Base-by-base conservation (phyloP, 2,329 filamentous ascomycete species). In the Teratosphaeria nubilosa region DNA sequence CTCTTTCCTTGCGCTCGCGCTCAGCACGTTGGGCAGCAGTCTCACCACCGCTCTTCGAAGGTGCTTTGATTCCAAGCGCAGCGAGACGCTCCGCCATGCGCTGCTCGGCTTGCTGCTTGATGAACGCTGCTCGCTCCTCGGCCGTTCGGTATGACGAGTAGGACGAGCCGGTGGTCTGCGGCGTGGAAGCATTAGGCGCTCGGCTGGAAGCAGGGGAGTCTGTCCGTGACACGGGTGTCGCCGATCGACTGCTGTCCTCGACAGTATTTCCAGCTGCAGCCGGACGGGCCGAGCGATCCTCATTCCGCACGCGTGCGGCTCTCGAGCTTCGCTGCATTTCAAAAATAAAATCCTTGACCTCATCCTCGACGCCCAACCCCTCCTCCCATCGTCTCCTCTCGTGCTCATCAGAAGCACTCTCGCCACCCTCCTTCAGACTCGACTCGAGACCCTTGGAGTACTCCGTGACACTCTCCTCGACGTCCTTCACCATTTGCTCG, bases 261-360 rank as follows among this genome's bases (percentile, higher is more conserved):
- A 60, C 52, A 5, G 14, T 9, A 20, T 27, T 30, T 22, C 22
- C 45, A 31, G 60, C 60, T 25, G 60, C 59, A 14, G 62, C 60
- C 55, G 64, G 58, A 34, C 58, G 60, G 6, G 45, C 11, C 14
- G 61, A 37, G 54, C 63, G 65, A 75, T 85, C 82, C 69, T 86
- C 80, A 63, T 81, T 82, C 56, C 84, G 77, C 59, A 95, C 76
- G 59, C 86, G 86, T 56, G 89, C 80, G 63, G 90, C 81, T 63
- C 91, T 85, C 72, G 90, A 95, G 62, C 86, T 88, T 61, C 92
- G 85, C 72, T 96, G 91, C 56, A 99, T 78, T 65, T 97, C 94
- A 70, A 94, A 97, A 71, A 99, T 99, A 73, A 99, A 97, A 69
- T 99, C 94, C 68, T 91, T 90, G 61, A 97, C 88, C 68, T 96